phyloP scores from a whole-genome alignment of 306 rosid species.

The Erythrophleum fordii region DNA sequence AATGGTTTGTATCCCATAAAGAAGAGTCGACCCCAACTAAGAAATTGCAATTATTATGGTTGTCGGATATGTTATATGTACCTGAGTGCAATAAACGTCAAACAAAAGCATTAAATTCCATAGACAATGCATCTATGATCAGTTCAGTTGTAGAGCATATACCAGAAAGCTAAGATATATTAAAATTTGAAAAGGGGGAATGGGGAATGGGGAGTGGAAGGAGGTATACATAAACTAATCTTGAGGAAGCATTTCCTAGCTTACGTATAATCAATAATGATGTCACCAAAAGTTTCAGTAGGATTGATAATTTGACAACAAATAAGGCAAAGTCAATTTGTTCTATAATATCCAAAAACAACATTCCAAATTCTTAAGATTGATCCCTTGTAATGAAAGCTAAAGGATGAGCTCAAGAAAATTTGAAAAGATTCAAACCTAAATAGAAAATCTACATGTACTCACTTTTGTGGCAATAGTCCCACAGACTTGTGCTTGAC shows the following conservation, averaged over 20 bases:
- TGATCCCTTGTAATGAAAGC: background rate
- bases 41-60: too few relatives aligned
- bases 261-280: constrained; percentile 94
- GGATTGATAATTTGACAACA: constrained; percentile 82
- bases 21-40: too few relatives aligned
- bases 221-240: constrained; percentile 18
- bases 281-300: constrained; percentile 96
- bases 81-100: too few relatives aligned
- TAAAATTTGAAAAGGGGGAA: constrained; percentile 8
- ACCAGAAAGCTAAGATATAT: constrained; percentile 16
- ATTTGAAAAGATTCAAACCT: background rate
- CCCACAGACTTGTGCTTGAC: constrained; percentile 24
- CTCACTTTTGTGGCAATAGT: constrained; percentile 24
- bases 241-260: constrained; percentile 46
- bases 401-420: background rate
- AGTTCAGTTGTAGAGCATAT: constrained; percentile 35
- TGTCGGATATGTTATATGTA: too few relatives aligned
- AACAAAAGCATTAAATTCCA: too few relatives aligned
- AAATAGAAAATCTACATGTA: constrained; percentile 29
- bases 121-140: too few relatives aligned
- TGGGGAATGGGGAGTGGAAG: constrained; percentile 4
- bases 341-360: background rate
- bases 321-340: constrained; percentile 36
- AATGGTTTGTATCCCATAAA: too few relatives aligned
- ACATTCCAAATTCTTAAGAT: background rate